Evolutionary conservation across 2,329 filamentous ascomycete species (phyloP).

Genomic region (Emmonsia crescens): DNA sequence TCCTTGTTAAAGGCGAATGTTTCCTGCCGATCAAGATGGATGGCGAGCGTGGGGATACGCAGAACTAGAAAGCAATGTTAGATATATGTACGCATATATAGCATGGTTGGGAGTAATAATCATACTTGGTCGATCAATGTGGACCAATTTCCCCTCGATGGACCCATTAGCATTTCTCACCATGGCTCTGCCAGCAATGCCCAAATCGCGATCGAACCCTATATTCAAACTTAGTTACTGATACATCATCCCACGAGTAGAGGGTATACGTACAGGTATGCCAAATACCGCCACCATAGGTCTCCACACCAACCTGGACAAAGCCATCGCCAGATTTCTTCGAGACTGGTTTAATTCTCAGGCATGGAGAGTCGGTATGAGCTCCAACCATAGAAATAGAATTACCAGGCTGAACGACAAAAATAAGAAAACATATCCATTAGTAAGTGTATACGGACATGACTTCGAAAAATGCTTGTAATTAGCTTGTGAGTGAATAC

Average conservation of each 20-base stretch:
- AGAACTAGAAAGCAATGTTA: conserved; percentile 43
- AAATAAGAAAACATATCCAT: conserved; percentile 50
- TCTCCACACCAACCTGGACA: conserved; percentile 89
- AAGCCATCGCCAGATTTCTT: conserved; percentile 81
- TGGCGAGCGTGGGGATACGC: conserved; percentile 84
- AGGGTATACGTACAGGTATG: conserved; percentile 55
- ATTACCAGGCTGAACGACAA: conserved; percentile 57
- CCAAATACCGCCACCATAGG: conserved; percentile 94
- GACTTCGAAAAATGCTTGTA: neutral
- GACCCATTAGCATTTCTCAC: conserved; percentile 62
- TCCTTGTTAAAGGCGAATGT: conserved; percentile 96
- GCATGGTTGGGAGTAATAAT: neutral
- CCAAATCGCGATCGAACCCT: conserved; percentile 89
- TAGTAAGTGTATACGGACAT: neutral
- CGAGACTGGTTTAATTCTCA: conserved; percentile 88
- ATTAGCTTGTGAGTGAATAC: neutral
- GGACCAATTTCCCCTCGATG: conserved; percentile 75
- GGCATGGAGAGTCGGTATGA: conserved; percentile 87
- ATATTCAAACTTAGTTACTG: neutral
- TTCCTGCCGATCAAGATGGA: conserved; percentile 79
- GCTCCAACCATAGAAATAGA: conserved; percentile 87
- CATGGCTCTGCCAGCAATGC: conserved; percentile 79
- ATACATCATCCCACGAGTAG: neutral
- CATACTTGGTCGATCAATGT: conserved; percentile 69
- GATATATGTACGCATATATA: neutral